phyloP scores from a whole-genome alignment of 768 basidiomycete species.

The Lentinula detonsa region DNA sequence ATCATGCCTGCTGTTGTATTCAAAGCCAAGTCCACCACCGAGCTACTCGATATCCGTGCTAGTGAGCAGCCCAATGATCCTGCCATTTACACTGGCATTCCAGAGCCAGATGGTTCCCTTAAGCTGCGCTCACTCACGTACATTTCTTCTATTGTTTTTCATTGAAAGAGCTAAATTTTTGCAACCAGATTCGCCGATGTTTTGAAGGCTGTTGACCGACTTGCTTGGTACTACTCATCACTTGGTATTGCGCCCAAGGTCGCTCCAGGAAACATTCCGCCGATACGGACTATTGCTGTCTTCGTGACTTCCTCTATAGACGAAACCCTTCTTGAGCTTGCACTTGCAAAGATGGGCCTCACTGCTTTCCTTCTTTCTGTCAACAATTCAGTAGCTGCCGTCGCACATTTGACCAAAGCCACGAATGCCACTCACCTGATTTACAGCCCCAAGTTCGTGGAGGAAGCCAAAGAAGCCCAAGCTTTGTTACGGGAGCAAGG shows the following conservation, averaged over 20 bases:
- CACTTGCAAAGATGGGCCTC: conserved; percentile 33
- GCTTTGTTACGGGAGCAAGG: conserved; percentile 16
- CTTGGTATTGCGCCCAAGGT: conserved; percentile 18
- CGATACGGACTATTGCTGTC: conserved; percentile 27
- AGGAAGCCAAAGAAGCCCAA: conserved; percentile 26
- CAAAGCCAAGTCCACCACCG: conserved; percentile 18
- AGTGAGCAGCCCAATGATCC: conserved; percentile 15
- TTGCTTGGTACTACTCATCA: conserved; percentile 21
- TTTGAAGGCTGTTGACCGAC: conserved; percentile 20
- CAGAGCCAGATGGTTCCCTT: conserved; percentile 9
- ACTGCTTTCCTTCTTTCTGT: conserved; percentile 31
- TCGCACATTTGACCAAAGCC: conserved; percentile 33
- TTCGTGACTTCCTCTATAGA: conserved; percentile 33
- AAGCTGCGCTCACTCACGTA: conserved; percentile 14
- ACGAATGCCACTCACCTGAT: conserved; percentile 33
- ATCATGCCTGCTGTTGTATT: conserved; percentile 16
- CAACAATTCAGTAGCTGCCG: conserved; percentile 40
- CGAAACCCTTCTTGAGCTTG: conserved; percentile 34
- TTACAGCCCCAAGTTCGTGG: conserved; percentile 28
- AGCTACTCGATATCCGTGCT: conserved; percentile 17
- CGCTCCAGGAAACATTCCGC: conserved; percentile 19
- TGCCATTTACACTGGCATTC: conserved; percentile 16
- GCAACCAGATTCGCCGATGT: conserved; percentile 11
- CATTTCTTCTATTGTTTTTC: not conserved
- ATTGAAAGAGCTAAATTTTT: not conserved